phyloP scores from a whole-genome alignment of 2,329 filamentous ascomycete species.

The Bipolaris sorokiniana region DNA sequence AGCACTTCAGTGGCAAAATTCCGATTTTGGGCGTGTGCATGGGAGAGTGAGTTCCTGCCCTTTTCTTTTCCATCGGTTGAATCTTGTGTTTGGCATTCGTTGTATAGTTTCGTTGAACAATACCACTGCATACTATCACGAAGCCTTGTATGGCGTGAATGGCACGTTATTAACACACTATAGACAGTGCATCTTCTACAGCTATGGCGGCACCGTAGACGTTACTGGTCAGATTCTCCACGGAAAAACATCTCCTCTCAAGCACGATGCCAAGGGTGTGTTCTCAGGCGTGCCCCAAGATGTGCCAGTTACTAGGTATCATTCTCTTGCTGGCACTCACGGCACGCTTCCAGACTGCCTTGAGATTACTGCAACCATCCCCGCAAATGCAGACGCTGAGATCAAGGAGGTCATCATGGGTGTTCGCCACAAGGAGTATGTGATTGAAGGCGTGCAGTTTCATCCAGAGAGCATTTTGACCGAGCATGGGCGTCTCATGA shows the following conservation, averaged over 20 bases:
- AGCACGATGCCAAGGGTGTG: constrained; percentile 90
- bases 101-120: not conserved
- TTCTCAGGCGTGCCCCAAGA: constrained; percentile 81
- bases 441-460: constrained; percentile 96
- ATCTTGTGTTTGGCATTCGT: not conserved
- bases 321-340: constrained; percentile 92
- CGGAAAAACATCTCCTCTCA: constrained; percentile 91
- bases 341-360: constrained; percentile 83
- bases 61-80: not conserved
- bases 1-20: constrained; percentile 90
- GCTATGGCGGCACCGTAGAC: constrained; percentile 88
- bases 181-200: constrained; percentile 93
- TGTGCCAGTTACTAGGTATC: constrained; percentile 90
- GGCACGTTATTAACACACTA: constrained; percentile 3
- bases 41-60: constrained; percentile 76
- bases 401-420: constrained; percentile 93
- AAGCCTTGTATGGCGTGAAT: not conserved
- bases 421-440: constrained; percentile 87
- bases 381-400: constrained; percentile 70
- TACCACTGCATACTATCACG: not conserved
- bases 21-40: constrained; percentile 98
- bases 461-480: constrained; percentile 97
- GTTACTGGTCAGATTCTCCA: constrained; percentile 96
- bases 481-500: constrained; percentile 83
- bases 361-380: constrained; percentile 88